These are phyloP conservation scores for Crithidia bombi DNA, from an alignment of 208 protist species.

Conservation along the genomic window DNA sequence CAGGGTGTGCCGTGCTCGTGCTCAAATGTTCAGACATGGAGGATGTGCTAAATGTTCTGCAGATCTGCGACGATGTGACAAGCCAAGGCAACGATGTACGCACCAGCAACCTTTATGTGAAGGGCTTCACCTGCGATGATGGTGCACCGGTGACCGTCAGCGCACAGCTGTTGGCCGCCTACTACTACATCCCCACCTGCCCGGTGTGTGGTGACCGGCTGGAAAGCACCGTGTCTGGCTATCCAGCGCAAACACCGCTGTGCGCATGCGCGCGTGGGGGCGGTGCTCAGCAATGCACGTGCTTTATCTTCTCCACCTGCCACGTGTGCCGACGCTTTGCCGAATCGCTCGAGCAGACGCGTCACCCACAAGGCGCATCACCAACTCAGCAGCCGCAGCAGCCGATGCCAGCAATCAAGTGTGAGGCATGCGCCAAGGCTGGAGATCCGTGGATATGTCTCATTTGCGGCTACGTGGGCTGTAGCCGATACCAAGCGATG, in stretches of 20 bases:
- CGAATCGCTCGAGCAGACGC: constrained; percentile 23
- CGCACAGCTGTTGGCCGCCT: constrained; percentile 25
- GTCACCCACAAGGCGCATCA: constrained; percentile 11
- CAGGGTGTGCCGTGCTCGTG: constrained; percentile 50
- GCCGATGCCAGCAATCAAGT: constrained; percentile 36
- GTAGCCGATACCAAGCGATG: constrained; percentile 91
- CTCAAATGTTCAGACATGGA: constrained; percentile 54
- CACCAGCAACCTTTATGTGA: constrained; percentile 47
- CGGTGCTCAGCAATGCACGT: constrained; percentile 44
- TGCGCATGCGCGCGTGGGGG: constrained; percentile 39
- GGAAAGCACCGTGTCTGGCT: constrained; percentile 70
- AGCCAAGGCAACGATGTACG: constrained; percentile 38
- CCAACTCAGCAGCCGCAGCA: constrained; percentile 15
- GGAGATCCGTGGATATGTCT: constrained; percentile 92
- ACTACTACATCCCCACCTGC: constrained; percentile 85
- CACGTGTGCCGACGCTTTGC: constrained; percentile 57
- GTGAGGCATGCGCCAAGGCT: constrained; percentile 65
- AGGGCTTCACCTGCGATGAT: constrained; percentile 38
- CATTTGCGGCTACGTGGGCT: constrained; percentile 93
- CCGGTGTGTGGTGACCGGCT: constrained; percentile 78
- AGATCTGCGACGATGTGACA: constrained; percentile 39
- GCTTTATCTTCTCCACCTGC: constrained; percentile 62
- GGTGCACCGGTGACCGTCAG: constrained; percentile 12
- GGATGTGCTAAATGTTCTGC: constrained; percentile 51
- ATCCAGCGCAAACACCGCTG: constrained; percentile 43